A percentile compares a stretch with the other conserved stretches of the same genome.
These are phyloP conservation scores for Sordariomycetes sp. DNA, from an alignment of 2,329 filamentous ascomycete genomes.

Conservation along the genomic window DNA sequence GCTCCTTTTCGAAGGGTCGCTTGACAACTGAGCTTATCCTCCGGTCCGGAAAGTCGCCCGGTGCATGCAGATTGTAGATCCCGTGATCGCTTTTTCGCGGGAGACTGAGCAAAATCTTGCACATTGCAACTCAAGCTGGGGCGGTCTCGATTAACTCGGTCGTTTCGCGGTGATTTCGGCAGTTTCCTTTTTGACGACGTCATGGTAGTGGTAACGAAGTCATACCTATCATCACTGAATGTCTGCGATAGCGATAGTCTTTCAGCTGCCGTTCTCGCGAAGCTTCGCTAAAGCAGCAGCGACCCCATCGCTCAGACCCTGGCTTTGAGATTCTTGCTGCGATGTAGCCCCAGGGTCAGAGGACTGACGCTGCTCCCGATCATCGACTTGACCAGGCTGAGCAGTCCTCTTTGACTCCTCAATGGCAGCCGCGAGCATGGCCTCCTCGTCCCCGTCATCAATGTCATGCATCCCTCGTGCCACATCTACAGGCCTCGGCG, in stretches of 20 bases:
- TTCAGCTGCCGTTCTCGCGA: conserved; percentile 25
- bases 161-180: no score
- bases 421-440: conserved; percentile 36
- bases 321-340: conserved; percentile 4
- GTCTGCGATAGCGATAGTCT: no score
- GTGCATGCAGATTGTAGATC: no score
- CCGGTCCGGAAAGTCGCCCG: no score
- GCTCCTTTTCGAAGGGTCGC: no score
- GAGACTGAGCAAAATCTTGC: no score
- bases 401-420: conserved; percentile 33
- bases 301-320: conserved; percentile 45
- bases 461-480: conserved; percentile 22
- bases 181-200: not conserved
- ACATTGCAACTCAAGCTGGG: no score
- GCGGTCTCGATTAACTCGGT: no score
- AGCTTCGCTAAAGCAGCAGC: conserved; percentile 53
- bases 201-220: no score
- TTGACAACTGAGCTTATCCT: no score
- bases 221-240: not conserved
- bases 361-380: not conserved
- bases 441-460: conserved; percentile 39
- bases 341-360: conserved; percentile 6
- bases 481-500: conserved; percentile 6
- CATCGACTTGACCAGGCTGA: conserved; percentile 10
- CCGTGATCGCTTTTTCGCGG: no score